Conservation (phyloP, 129 eudicot genomes). For the Helichrysum umbraculigerum region DNA sequence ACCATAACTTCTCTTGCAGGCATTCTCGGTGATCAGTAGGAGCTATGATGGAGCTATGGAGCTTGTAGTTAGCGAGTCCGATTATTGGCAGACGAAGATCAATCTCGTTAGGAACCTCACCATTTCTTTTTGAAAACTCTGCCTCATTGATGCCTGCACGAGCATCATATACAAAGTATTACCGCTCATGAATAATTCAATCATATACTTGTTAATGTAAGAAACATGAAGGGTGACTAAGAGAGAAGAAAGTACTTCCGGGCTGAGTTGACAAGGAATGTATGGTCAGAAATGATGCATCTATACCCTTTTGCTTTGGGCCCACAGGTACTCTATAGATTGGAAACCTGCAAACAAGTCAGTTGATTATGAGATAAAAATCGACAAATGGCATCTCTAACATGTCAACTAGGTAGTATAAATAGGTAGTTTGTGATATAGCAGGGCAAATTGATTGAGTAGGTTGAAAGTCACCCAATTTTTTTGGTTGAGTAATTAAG, state of each 20-base stretch:
- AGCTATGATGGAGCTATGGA: constrained; percentile 48
- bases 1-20: constrained; percentile 47
- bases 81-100: constrained; percentile 60
- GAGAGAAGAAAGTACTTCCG: constrained; percentile 35
- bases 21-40: constrained; percentile 43
- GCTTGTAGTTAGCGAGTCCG: constrained; percentile 70
- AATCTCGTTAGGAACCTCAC: not conserved
- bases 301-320: constrained; percentile 47
- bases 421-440: not conserved
- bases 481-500: no score
- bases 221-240: constrained; percentile 18
- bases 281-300: constrained; percentile 64
- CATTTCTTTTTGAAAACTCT: constrained; percentile 16
- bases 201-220: not conserved
- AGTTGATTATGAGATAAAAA: constrained; percentile 3
- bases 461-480: not conserved
- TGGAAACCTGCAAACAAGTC: constrained; percentile 46
- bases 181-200: not conserved
- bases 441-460: not conserved
- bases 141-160: constrained; percentile 25
- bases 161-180: constrained; percentile 12
- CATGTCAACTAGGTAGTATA: not conserved
- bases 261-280: constrained; percentile 59
- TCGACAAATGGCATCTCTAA: not conserved
- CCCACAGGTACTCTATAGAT: constrained; percentile 67